These are phyloP conservation scores for Colletotrichum aenigma DNA, from an alignment of 2,329 filamentous ascomycete genomes.

Conservation along the genomic window DNA sequence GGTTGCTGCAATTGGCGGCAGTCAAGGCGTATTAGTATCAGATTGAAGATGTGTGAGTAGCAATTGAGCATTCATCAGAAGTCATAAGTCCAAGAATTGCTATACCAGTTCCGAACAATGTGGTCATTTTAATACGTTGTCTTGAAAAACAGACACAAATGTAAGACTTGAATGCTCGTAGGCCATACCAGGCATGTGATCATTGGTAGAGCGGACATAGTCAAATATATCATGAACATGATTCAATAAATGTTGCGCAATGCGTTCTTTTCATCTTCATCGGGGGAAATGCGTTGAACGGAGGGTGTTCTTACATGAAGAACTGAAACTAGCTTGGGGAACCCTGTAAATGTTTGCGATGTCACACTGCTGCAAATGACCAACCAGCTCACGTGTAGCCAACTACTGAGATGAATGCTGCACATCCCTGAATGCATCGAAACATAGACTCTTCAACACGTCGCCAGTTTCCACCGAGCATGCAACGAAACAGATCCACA, in stretches of 20 bases:
- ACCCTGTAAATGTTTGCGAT: background rate
- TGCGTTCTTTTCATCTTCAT: background rate
- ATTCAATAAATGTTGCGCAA: background rate
- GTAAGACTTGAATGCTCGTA: background rate
- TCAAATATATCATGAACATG: background rate
- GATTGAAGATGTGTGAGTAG: background rate
- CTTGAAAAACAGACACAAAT: background rate
- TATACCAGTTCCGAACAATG: background rate
- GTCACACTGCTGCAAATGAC: background rate
- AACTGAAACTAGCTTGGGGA: background rate
- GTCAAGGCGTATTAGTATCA: conserved; percentile 20
- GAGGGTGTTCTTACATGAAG: background rate
- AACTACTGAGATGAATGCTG: background rate
- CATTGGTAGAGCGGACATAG: background rate
- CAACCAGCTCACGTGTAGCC: background rate
- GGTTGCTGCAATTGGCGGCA: conserved; percentile 31
- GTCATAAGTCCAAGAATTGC: too few species aligned
- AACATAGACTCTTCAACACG: background rate
- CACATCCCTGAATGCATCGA: background rate
- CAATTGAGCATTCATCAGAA: background rate
- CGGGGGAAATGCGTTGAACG: background rate
- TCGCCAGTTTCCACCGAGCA: background rate
- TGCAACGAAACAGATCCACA: background rate
- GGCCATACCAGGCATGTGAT: accelerated
- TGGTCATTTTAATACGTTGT: background rate